A percentile compares a stretch with the other conserved stretches of the same genome.
Evolutionary conservation across 345 rosid species (phyloP).

Genomic region (Aquilaria malaccensis): DNA sequence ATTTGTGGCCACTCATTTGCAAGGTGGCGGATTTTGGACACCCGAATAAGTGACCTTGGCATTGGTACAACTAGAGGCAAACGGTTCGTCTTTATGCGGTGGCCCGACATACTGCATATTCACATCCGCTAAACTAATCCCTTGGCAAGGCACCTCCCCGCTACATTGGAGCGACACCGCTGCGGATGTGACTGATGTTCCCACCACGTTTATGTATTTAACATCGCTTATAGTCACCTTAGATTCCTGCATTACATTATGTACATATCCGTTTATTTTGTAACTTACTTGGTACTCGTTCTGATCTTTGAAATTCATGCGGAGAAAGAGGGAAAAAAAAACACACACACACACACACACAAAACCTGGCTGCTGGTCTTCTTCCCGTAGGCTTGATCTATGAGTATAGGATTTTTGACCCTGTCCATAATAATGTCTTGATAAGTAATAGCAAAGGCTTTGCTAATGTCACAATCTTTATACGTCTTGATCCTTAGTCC

Average conservation of each 20-base stretch:
- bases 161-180: constrained; percentile 47
- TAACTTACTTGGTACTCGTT: too few species aligned
- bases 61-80: constrained; percentile 28
- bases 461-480: too few species aligned
- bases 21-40: constrained; percentile 37
- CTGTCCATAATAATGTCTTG: too few species aligned
- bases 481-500: constrained; percentile 27
- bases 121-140: constrained; percentile 27
- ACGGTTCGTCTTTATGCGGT: constrained; percentile 1
- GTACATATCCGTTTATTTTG: neutral
- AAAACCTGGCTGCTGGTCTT: too few species aligned
- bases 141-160: constrained; percentile 33
- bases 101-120: constrained; percentile 28
- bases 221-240: constrained; percentile 35
- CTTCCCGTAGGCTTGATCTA: too few species aligned
- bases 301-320: too few species aligned
- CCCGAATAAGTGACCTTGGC: constrained; percentile 25
- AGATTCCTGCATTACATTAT: constrained; percentile 33
- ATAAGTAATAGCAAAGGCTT: too few species aligned
- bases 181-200: constrained; percentile 31
- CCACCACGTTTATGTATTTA: constrained; percentile 33
- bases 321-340: neutral
- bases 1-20: constrained; percentile 5
- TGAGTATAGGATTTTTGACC: too few species aligned
- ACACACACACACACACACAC: neutral